Evolutionary conservation across 108 stramenopile genomes (phyloP).

Genomic region (Cyclotella atomus): DNA sequence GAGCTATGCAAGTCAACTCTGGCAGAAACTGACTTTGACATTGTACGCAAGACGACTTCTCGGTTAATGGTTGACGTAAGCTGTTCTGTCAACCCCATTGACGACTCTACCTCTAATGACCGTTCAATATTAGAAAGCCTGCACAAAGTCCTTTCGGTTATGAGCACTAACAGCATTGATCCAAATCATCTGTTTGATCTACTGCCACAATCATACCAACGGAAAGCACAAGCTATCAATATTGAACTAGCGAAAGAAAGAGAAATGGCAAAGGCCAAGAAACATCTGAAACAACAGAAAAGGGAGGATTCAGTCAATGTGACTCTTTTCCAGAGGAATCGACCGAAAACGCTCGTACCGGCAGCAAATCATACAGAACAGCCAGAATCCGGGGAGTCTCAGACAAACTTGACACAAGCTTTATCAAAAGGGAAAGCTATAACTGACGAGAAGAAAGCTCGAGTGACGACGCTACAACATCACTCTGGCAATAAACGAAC

Average conservation of each 20-base stretch:
- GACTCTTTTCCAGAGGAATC: constrained; percentile 1
- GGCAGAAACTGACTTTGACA: constrained; percentile 25
- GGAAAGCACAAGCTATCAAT: constrained; percentile 19
- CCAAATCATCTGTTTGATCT: constrained; percentile 23
- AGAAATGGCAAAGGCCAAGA: background rate
- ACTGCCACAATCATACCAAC: constrained; percentile 28
- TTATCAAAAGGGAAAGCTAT: constrained; percentile 2
- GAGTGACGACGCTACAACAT: background rate
- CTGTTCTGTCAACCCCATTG: constrained; percentile 1
- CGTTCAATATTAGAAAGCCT: constrained; percentile 27
- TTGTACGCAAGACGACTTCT: constrained; percentile 25
- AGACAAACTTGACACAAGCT: background rate
- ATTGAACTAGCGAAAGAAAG: constrained; percentile 1
- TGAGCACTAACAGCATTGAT: constrained; percentile 15
- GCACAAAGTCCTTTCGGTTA: constrained; percentile 30
- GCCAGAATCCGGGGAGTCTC: background rate
- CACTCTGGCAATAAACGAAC: background rate
- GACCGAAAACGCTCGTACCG: background rate
- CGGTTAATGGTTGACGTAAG: constrained; percentile 31
- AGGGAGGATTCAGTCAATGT: constrained; percentile 4
- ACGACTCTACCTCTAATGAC: constrained; percentile 12
- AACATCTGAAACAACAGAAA: background rate
- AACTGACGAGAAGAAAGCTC: background rate
- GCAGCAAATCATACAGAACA: background rate
- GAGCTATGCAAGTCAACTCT: constrained; percentile 36